A percentile compares a stretch with the other conserved stretches of the same genome.
These are phyloP conservation scores for Melastoma malabathricum DNA, from an alignment of 345 rosid genomes.

Conservation along the genomic window DNA sequence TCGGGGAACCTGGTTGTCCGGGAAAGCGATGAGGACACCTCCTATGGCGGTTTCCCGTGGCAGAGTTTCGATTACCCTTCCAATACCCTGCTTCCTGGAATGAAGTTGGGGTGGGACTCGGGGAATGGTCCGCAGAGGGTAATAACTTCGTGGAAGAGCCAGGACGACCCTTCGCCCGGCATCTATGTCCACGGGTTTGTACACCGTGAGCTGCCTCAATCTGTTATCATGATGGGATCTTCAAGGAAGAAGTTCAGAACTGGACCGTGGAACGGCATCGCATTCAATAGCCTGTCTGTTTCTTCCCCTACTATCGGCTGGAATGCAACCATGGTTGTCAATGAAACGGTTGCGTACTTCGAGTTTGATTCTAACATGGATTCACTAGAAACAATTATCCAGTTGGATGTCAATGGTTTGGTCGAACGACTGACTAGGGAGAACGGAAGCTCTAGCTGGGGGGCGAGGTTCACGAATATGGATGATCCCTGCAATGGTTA, in stretches of 20 bases:
- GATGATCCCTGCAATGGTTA: conserved; percentile 3
- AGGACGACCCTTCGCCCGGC: conserved; percentile 20
- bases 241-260: background rate
- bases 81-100: conserved; percentile 20
- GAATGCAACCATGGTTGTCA: conserved; percentile 6
- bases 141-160: conserved; percentile 20
- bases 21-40: background rate
- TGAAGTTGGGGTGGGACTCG: conserved; percentile 18
- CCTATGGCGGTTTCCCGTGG: conserved; percentile 11
- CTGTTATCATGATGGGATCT: conserved; percentile 10
- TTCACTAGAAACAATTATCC: background rate
- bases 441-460: conserved; percentile 3
- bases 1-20: conserved; percentile 24
- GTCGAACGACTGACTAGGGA: background rate
- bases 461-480: background rate
- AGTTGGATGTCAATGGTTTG: background rate
- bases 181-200: conserved; percentile 5
- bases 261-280: conserved; percentile 30
- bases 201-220: conserved; percentile 5
- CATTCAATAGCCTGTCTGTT: conserved; percentile 15
- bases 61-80: conserved; percentile 30
- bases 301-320: conserved; percentile 3
- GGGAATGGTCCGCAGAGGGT: conserved; percentile 2
- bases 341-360: conserved; percentile 10
- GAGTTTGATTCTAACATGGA: conserved; percentile 9